Evolutionary conservation across 2,329 filamentous ascomycete genomes (phyloP), one percentile per base, ranked within the genome.

Genomic region (Coniochaeta sp.): DNA sequence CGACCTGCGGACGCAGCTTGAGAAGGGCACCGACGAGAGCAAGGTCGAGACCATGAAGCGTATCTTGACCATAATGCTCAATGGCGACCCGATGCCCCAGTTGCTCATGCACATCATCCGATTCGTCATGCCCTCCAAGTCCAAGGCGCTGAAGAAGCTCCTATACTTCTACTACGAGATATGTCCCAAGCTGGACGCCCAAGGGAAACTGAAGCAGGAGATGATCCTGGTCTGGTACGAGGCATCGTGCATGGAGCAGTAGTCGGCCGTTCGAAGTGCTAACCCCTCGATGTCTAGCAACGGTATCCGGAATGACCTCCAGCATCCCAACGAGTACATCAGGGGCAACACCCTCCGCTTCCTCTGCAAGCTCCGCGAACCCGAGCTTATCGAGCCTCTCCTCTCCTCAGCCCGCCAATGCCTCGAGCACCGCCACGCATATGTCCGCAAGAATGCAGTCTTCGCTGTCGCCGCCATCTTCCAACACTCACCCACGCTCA

Each of bases 101-200:
- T 83, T 99, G 22, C 87, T 99, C 68, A 99, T 99, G 95, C 95
- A 98, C 79, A 99, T 99, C 72, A 99, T 99, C 75, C 91, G 95
- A 74, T 99, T 99, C 74, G 93, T 99, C 69, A 99, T 99, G 95
- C 95, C 95, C 16, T 96, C 92, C 64, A 97, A 96, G 80, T 91
- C 90, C 76, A 99, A 99, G 80, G 81, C 89, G 47, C 81, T 99
- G 70, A 99, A 99, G 85, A 99, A 99, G 81, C 84, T 99, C 63
- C 85, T 99, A 60, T 99, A 99, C 79, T 95, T 99, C 76, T 99
- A 99, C 81, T 97, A 98, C 74, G 95, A 99, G 78, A 95, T 98
- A 73, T 98, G 95, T 75, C 95, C 93, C 44, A 99, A 99, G 80
- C 87, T 92, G 61, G 95, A 99, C 75, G 82, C 88, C 59, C 88